Percentiles rank a stretch among this genome's conserved stretches.
phyloP scores from a whole-genome alignment of 768 basidiomycete genomes.

The Suillus ampliporus region DNA sequence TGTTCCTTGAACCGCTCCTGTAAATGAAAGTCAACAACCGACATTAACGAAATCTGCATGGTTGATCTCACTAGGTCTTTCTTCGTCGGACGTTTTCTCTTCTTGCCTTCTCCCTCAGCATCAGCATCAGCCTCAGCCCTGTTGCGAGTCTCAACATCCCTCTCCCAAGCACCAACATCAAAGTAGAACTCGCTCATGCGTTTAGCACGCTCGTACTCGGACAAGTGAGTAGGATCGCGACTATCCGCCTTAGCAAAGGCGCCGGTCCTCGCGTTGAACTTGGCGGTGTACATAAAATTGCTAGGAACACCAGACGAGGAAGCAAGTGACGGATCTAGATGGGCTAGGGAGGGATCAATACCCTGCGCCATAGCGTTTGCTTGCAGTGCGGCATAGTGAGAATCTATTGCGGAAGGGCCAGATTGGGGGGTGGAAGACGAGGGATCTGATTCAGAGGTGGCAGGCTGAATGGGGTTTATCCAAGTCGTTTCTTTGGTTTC shows the following conservation, averaged over 20 bases:
- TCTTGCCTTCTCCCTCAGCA: conserved; percentile 64
- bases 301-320: conserved; percentile 36
- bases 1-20: conserved; percentile 87
- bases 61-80: conserved; percentile 74
- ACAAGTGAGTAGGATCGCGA: conserved; percentile 76
- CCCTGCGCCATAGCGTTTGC: conserved; percentile 78
- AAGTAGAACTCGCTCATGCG: conserved; percentile 92
- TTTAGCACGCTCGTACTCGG: conserved; percentile 76
- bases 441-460: conserved; percentile 30
- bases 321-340: conserved; percentile 76
- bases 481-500: conserved; percentile 83
- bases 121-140: conserved; percentile 43
- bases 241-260: conserved; percentile 69
- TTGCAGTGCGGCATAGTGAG: conserved; percentile 58
- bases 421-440: conserved; percentile 25
- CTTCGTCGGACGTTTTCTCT: conserved; percentile 80
- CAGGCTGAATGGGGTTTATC: conserved; percentile 70
- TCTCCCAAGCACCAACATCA: conserved; percentile 81
- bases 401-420: conserved; percentile 30
- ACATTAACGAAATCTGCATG: conserved; percentile 11
- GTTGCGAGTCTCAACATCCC: conserved; percentile 60
- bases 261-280: conserved; percentile 84
- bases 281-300: conserved; percentile 61
- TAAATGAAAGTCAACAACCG: conserved; percentile 18
- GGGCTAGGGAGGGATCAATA: conserved; percentile 82